Evolutionary conservation across 345 rosid species (phyloP).

Genomic region (Punica granatum): DNA sequence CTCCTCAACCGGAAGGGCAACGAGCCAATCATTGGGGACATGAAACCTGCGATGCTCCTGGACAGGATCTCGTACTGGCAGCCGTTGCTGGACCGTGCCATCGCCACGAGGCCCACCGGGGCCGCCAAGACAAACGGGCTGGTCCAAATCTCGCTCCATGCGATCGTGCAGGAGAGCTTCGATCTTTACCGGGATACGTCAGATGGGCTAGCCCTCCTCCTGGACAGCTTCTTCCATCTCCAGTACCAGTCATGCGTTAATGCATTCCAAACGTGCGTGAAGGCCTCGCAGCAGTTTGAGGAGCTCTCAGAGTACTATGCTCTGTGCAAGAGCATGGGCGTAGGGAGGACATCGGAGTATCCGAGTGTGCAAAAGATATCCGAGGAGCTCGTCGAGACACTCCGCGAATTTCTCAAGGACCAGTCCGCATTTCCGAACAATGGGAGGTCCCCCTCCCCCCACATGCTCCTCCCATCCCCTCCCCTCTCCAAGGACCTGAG

Average conservation of each 20-base stretch:
- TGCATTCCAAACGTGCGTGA: slow-evolving; percentile 56
- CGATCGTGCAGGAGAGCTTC: slow-evolving; percentile 65
- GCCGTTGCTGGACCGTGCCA: slow-evolving; percentile 59
- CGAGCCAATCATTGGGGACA: slow-evolving; percentile 34
- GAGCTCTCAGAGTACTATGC: slow-evolving; percentile 56
- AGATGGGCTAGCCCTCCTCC: slow-evolving; percentile 47
- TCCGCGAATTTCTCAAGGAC: slow-evolving; percentile 77
- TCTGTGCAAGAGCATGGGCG: slow-evolving; percentile 39
- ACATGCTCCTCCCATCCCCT: slow-evolving; percentile 17
- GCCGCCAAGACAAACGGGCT: slow-evolving; percentile 46
- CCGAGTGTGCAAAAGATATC: slow-evolving; percentile 72
- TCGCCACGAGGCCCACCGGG: slow-evolving; percentile 55
- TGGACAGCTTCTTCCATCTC: slow-evolving; percentile 68
- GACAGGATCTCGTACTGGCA: slow-evolving; percentile 64
- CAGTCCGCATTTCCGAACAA: slow-evolving; percentile 44
- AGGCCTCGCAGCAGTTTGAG: slow-evolving; percentile 59
- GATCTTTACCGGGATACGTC: slow-evolving; percentile 66
- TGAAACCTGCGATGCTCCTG: slow-evolving; percentile 57
- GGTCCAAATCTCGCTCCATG: slow-evolving; percentile 40
- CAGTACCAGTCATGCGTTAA: slow-evolving; percentile 50
- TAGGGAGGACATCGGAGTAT: slow-evolving; percentile 73
- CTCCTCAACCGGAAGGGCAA: slow-evolving; percentile 10
- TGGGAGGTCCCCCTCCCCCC: slow-evolving; percentile 19
- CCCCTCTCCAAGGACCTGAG: slow-evolving; percentile 3
- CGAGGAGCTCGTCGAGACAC: slow-evolving; percentile 57